Percentiles rank a stretch among this genome's conserved stretches.
Evolutionary conservation across 2,329 filamentous ascomycete species (phyloP).

Genomic region (Colletotrichum sp.): DNA sequence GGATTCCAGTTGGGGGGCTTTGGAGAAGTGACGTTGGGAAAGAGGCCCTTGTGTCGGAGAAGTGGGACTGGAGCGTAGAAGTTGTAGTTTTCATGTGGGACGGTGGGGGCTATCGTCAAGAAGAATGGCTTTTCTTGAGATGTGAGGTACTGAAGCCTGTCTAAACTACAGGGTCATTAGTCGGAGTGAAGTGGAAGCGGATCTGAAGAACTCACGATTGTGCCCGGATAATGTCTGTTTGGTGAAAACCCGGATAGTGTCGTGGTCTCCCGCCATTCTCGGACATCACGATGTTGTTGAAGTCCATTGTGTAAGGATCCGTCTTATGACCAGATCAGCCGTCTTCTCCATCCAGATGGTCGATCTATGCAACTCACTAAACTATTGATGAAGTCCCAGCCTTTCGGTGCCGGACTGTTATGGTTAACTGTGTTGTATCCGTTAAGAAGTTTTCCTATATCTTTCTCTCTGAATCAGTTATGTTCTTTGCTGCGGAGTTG

Average conservation of each 20-base stretch:
- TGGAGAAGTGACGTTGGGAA: constrained; percentile 22
- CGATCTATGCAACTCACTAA: constrained; percentile 8
- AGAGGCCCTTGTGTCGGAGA: constrained; percentile 17
- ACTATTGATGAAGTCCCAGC: constrained; percentile 28
- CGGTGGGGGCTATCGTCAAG: constrained; percentile 21
- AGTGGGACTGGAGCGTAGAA: constrained; percentile 1
- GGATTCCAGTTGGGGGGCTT: constrained; percentile 29
- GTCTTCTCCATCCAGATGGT: neutral
- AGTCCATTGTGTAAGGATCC: neutral
- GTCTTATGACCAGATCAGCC: neutral
- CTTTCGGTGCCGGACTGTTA: constrained; percentile 33
- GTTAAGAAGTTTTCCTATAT: constrained; percentile 47
- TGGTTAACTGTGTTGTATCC: constrained; percentile 46
- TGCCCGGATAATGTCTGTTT: neutral
- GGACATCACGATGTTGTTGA: neutral
- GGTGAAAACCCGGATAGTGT: neutral
- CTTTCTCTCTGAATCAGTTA: neutral
- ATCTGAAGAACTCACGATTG: neutral
- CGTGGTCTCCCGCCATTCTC: neutral
- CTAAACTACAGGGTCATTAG: constrained; percentile 2
- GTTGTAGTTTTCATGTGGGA: neutral
- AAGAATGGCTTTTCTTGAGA: constrained; percentile 25
- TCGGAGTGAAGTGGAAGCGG: neutral
- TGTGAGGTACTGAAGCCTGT: constrained; percentile 22
- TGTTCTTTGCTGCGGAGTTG: neutral